Evolutionary conservation across 495 filamentous ascomycete genomes (phyloP), one percentile per base, ranked within the genome.

Genomic region (Delitschia confertaspora): DNA sequence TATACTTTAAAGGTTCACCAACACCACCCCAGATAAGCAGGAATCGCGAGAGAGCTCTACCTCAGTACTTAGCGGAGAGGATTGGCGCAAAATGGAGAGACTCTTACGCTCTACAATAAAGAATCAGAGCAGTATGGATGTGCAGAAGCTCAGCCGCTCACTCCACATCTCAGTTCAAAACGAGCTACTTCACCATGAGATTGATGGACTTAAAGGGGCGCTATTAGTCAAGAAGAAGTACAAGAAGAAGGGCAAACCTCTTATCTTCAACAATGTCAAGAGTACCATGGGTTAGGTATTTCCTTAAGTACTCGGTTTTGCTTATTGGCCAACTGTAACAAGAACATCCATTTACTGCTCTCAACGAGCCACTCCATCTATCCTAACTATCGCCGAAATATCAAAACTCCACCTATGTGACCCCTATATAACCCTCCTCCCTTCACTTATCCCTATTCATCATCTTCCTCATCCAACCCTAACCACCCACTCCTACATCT

Each of bases 401-500:
- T n/a, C 26, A 35, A 35, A 35, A 35, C 14, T 22, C 35, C 35
- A 21, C n/a, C 22, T 25, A 39, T 25, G 3, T 6, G 11, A 11
- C 6, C 3, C 2, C 29, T 41, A n/a, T 14, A 47, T 30, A 16
- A 23, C 13, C 23, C 14, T 33, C 36, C 44, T n/a, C n/a, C n/a
- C n/a, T n/a, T n/a, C n/a, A n/a, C n/a, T n/a, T 39, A 45, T 0
- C 57, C 56, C 10, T 73, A 70, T 0, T 78, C 73, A 16, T 75
- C 71, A 20, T 71, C 75, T 3, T 69, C 70, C 14, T 78, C 79
- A 67, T 80, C 81, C 60, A 82, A 65, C 14, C 72, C 71, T 29
- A 80, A 62, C 82, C 82, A 86, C 31, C 65, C 74, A n/a, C 63
- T 68, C 24, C 81, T 53, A 60, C 79, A 81, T 66, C 75, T 74